phyloP scores from a whole-genome alignment of 345 rosid species.

The Melastoma malabathricum region DNA sequence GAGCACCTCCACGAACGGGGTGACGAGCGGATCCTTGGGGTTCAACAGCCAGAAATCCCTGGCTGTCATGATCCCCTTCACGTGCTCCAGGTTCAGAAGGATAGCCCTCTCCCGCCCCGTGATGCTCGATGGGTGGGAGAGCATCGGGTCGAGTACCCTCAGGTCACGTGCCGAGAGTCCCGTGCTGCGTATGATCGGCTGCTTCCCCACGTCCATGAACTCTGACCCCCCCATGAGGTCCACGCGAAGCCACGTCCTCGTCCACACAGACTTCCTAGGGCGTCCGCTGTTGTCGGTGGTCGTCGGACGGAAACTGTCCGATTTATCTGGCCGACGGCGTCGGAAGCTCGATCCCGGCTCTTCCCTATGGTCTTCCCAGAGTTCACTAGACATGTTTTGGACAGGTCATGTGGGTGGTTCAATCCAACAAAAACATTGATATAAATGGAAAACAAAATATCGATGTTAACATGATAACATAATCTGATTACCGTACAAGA shows the following conservation, averaged over 20 bases:
- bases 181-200: background rate
- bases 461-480: no score
- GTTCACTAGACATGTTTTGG: no score
- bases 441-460: no score
- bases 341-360: no score
- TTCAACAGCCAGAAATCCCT: constrained; percentile 33
- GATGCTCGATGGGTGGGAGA: background rate
- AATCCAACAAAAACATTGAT: no score
- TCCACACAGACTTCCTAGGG: background rate
- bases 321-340: no score
- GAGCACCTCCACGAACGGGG: constrained; percentile 67
- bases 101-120: background rate
- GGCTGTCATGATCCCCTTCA: constrained; percentile 3
- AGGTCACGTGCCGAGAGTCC: background rate
- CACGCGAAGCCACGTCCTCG: constrained; percentile 1
- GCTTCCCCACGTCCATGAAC: background rate
- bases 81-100: constrained; percentile 1
- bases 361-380: no score
- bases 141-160: background rate
- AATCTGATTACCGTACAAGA: no score
- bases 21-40: constrained; percentile 64
- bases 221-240: background rate
- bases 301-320: no score
- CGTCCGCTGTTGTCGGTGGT: background rate
- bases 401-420: no score